Evolutionary conservation across 23 red algal genomes (phyloP), one percentile per base, ranked within the genome.

Genomic region (Chondrus crispus): DNA sequence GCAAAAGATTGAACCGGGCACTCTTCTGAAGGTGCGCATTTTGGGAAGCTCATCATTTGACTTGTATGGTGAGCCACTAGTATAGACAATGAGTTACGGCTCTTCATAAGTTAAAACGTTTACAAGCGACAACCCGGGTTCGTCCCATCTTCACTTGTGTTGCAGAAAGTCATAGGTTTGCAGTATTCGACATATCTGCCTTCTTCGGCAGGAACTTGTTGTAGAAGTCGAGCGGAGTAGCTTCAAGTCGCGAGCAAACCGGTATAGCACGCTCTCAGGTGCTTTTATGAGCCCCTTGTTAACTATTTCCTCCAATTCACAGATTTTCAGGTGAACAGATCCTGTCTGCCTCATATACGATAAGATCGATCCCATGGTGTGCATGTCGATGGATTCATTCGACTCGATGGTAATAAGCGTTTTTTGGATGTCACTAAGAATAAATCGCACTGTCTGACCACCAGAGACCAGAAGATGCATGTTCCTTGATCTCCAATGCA

Each of bases 21-120:
- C 73, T 11, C 50, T 98, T 45, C 58, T 96, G 69, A 81, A 81
- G 40, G 90, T 91, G 22, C 58, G 84, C 54, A 91, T 98, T 29
- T 84, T 98, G 30, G 90, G 91, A 36, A 84, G 46, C 9, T 81
- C 84, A 22, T 93, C 85, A 11, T 98, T 88, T 58, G 96, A 98
- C 82, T 88, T 98, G 43, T 87, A 91, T 74, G 93, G 93, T 37
- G 87, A 95, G 46, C 87, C 87, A 9, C 71, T 57, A 3, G 49
- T 28, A 48, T 62, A 78, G 66, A 12, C 29, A 16, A 39, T 43
- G n/a, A 9, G 11, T n/a, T 2, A 13, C 46, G 7, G 4, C 74
- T 66, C 5, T 66, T 32, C 8, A 9, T 6, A n/a, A 6, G 18
- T 22, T 66, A 12, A 66, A 66, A 32, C 60, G 35, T 8, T 66